Base-by-base conservation (phyloP, 202 grass and related monocot genomes). In the Cymbopogon flexuosus region DNA sequence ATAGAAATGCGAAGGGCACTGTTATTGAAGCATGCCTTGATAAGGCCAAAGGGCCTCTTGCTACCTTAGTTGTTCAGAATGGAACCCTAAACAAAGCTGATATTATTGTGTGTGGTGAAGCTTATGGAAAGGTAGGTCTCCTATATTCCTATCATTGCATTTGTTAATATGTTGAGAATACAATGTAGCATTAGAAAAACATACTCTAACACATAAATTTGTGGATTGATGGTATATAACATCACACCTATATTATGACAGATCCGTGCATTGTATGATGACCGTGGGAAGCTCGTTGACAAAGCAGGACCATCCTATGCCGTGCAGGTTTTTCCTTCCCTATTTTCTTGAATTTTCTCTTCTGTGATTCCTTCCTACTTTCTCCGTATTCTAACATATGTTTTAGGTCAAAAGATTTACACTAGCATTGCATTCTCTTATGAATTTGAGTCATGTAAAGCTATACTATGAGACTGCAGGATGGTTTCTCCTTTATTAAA, bases 191-290 rank as follows among this genome's bases (percentile, higher is more conserved):
- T 64, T 75, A 34, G 34, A 72, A 76, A 80, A 45, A 40, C 52
- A 83, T 24, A 64, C 16, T 12, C 36, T 51, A 62, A 12, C 18
- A 21, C 9, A 33, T 87, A 40, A 83, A 87, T 46, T 46, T 76
- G 47, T 88, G 42, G 81, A 23, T 75, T 73, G 47, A 47, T 72
- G 64, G 19, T 47, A 23, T 72, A 68, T 89, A 60, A 81, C 51
- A 81, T 81, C 23, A 30, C 15, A 77, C 8, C 30, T 41, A 36
- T 35, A 73, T 68, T 58, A 39, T 81, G 65, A 72, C 84, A 97
- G 95, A 91, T 97, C 29, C 91, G 95, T 43, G 95, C 95, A 84
- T 93, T 97, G 95, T 97, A 94, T 84, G 95, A 94, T 80, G 95
- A 97, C 60, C 66, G 79, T 80, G 95, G 92, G 82, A 80, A 19